Base-by-base conservation (phyloP, 2,329 filamentous ascomycete species). In the Alternaria ethzedia region DNA sequence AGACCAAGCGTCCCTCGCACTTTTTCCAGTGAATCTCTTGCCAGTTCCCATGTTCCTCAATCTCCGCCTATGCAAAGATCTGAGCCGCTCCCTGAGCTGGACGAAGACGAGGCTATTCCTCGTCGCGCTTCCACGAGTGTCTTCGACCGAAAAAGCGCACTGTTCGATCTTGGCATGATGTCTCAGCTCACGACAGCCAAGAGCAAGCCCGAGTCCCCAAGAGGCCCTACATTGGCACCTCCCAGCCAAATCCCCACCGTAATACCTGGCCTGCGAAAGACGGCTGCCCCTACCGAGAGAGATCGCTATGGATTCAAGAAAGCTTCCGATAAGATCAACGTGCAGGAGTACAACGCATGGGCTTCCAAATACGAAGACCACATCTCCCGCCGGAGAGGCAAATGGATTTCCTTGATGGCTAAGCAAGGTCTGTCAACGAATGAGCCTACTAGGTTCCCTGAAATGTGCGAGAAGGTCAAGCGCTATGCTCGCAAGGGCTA, bases 281-380 rank as follows among this genome's bases (percentile, higher is more conserved):
- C 69, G 15, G 44, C 65, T 20, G 66, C 64, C 11, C 72, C 77
- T 12, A 74, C 81, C 6, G 80, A 82, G 36, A 89, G 94, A 57
- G 94, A 97, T 78, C 88, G 92, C 15, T 97, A 97, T 74, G 95
- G 95, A 4, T 98, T 98, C 83, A 92, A 93, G 69, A 98, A 97
- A 78, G 87, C 88, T 41, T 95, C 90, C 44, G 90, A 94, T 69
- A 90, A 96, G 74, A 86, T 97, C 66, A 91, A 87, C 2, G 82
- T 90, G 20, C 86, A 91, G 62, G 87, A 94, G 75, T 97, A 96
- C 76, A 92, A 97, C 73, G 83, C 85, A 1, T 98, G 95, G 95
- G 89, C 94, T 70, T 82, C 82, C 15, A 84, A 84, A 5, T 97
- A 98, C 77, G 88, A 87, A 28, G 86, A 90, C 41, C 94, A 96